phyloP scores from a whole-genome alignment of 345 rosid genomes.

The Dipteronia sinensis region DNA sequence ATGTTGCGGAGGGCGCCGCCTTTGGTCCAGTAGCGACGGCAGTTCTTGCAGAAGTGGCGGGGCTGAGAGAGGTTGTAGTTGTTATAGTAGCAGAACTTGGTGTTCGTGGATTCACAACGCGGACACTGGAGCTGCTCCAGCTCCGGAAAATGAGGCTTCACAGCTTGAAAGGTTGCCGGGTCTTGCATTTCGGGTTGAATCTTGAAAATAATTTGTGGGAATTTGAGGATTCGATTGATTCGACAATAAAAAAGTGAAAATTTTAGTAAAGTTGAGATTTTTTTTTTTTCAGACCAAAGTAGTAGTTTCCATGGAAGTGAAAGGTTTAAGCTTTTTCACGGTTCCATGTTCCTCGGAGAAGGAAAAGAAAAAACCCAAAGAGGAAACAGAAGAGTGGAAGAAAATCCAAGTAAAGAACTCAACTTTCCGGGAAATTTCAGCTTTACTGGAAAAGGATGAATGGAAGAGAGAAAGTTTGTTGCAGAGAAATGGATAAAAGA shows the following conservation, averaged over 20 bases:
- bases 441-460: not conserved
- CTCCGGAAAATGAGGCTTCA: constrained; percentile 68
- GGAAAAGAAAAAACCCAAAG: not conserved
- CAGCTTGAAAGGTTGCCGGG: constrained; percentile 37
- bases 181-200: constrained; percentile 50
- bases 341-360: not conserved
- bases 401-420: not conserved
- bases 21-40: constrained; percentile 94
- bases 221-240: not conserved
- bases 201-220: not conserved
- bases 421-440: constrained; percentile 4
- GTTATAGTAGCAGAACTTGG: constrained; percentile 96
- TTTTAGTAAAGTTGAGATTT: not conserved
- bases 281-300: too few species aligned
- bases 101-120: constrained; percentile 74
- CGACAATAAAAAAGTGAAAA: not conserved
- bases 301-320: not conserved
- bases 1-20: constrained; percentile 92
- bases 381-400: not conserved
- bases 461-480: not conserved
- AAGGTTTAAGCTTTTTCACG: not conserved
- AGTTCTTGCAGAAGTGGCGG: constrained; percentile 84
- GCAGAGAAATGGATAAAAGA: not conserved
- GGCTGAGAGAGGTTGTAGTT: constrained; percentile 91
- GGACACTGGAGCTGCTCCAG: constrained; percentile 79